Base-by-base conservation (phyloP, 805 yeast genomes). In the Candida anglica region DNA sequence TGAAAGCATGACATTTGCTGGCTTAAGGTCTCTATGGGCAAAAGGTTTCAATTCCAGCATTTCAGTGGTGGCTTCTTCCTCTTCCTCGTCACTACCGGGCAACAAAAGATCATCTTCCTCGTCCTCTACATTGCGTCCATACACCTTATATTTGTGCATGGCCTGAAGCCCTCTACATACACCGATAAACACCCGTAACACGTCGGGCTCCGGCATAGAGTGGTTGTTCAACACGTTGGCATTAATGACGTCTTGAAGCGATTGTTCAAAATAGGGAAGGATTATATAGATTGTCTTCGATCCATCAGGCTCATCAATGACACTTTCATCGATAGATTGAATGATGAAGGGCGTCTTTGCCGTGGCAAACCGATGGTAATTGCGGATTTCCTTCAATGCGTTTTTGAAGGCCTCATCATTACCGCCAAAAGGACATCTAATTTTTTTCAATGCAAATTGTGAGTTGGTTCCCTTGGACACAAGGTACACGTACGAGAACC, bases 11-110 rank as follows among this genome's bases (percentile, higher is more conserved):
- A 88, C 75, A 51, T 86, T 89, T 2, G 93, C 94, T 0, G 97
- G 96, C 52, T 86, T 89, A 36, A 89, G 62, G 53, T 89, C 96
- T 37, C 88, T 62, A 55, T 89, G 97, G 0, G 95, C 91, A 54
- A 74, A 87, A 3, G 91, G 83, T 3, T 73, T 64, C 3, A 74
- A 60, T 35, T 77, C 82, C 18, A 69, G 66, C 32, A 80, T 46
- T 39, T 78, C 81, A 17, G 34, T 36, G 20, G 39, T 30, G 5
- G 40, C 35, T 17, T 38, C 44, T 6, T 40, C 41, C 8, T 56
- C 64, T 23, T 53, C 66, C 10, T 53, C 64, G 3, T 54, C 66
- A 7, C 42, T 54, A 19, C 46, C 43, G 3, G 48, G 48, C 16
- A 53, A 39, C 16, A 53, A 41, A 23, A 48, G 33, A 28, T 49